Conservation (phyloP, 2,329 filamentous ascomycete species). For the Bipolaris sorokiniana region DNA sequence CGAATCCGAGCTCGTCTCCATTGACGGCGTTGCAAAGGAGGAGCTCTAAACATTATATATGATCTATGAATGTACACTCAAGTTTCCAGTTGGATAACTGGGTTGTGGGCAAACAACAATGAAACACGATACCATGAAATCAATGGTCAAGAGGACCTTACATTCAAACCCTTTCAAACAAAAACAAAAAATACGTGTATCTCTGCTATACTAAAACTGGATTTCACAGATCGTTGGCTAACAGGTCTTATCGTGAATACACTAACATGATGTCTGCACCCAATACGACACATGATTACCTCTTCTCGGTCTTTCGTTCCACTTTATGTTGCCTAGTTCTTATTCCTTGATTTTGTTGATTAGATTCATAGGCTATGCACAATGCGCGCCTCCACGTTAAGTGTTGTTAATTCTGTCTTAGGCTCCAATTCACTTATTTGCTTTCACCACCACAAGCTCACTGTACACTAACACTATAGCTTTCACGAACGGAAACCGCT, state of each 20-base stretch:
- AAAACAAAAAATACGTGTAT: background rate
- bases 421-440: background rate
- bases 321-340: background rate
- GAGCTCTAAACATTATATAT: conserved; percentile 40
- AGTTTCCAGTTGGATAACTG: background rate
- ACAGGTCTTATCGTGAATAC: background rate
- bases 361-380: background rate
- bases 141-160: background rate
- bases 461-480: background rate
- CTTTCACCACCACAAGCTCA: background rate
- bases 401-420: background rate
- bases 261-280: background rate
- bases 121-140: background rate
- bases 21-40: conserved; percentile 69
- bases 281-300: no score
- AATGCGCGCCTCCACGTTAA: background rate
- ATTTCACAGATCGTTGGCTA: no score
- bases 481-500: background rate
- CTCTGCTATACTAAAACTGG: background rate
- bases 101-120: background rate
- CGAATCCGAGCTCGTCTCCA: conserved; percentile 86
- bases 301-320: background rate
- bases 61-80: background rate
- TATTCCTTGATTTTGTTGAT: background rate
- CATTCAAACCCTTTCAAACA: background rate